Conservation (phyloP, 495 filamentous ascomycete species). For the Penicillium ucsense region DNA sequence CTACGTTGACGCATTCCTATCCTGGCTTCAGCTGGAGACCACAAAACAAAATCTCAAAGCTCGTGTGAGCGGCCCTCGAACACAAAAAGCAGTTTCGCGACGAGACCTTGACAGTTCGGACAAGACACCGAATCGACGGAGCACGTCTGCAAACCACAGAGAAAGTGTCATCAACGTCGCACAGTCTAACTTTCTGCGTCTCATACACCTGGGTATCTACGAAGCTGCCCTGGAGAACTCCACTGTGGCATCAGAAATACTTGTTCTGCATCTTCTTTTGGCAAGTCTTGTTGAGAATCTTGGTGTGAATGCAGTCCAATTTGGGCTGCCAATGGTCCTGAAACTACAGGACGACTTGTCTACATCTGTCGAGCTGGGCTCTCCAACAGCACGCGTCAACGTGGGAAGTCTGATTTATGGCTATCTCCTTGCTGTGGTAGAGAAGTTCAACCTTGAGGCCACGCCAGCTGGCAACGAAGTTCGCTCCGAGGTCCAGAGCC, state of each 20-base stretch:
- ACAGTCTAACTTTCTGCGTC: slow-evolving; percentile 62
- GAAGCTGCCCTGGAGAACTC: slow-evolving; percentile 69
- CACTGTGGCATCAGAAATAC: slow-evolving; percentile 58
- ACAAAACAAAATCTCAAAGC: slow-evolving; percentile 54
- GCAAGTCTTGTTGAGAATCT: slow-evolving; percentile 61
- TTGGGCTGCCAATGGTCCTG: slow-evolving; percentile 78
- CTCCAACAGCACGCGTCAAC: slow-evolving; percentile 56
- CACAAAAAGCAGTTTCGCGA: slow-evolving; percentile 22
- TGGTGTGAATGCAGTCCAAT: slow-evolving; percentile 73
- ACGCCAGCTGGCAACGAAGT: slow-evolving; percentile 57
- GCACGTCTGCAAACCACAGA: slow-evolving; percentile 47
- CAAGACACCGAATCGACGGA: slow-evolving; percentile 36
- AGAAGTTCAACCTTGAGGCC: slow-evolving; percentile 67
- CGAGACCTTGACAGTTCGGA: slow-evolving; percentile 34
- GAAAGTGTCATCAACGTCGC: slow-evolving; percentile 46
- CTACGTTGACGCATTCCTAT: slow-evolving; percentile 70
- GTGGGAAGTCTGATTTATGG: slow-evolving; percentile 78
- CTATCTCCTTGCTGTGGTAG: slow-evolving; percentile 70
- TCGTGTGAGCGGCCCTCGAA: slow-evolving; percentile 43
- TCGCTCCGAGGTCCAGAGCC: slow-evolving; percentile 61
- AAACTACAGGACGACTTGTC: slow-evolving; percentile 77
- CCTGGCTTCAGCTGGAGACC: slow-evolving; percentile 76
- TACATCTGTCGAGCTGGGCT: slow-evolving; percentile 41
- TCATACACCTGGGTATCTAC: slow-evolving; percentile 81
- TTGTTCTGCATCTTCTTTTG: slow-evolving; percentile 67